Conservation (phyloP, 805 yeast species). For the Cyberlindnera maritima region DNA sequence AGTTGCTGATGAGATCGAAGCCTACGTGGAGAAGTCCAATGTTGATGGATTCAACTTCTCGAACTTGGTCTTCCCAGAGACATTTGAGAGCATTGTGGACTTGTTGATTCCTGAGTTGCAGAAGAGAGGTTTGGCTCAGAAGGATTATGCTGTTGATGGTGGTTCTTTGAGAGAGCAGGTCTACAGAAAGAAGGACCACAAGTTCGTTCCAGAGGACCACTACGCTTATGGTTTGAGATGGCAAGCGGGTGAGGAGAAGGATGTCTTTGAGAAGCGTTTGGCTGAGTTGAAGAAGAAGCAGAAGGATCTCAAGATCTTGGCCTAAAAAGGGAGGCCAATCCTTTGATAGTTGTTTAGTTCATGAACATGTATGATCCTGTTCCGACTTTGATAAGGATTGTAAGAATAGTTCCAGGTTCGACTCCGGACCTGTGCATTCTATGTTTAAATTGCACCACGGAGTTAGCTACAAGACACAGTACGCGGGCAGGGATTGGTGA, state of each 20-base stretch:
- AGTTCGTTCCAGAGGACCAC: constrained; percentile 25
- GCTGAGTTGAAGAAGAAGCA: constrained; percentile 10
- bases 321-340: too few relatives aligned
- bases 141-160: constrained; percentile 28
- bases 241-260: constrained; percentile 29
- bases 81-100: constrained; percentile 41
- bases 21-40: constrained; percentile 38
- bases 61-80: constrained; percentile 38
- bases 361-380: too few relatives aligned
- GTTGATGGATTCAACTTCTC: constrained; percentile 44
- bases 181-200: constrained; percentile 23
- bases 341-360: too few relatives aligned
- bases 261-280: constrained; percentile 28
- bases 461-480: too few relatives aligned
- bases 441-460: too few relatives aligned
- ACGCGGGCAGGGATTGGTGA: too few relatives aligned
- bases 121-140: constrained; percentile 36
- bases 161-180: constrained; percentile 38
- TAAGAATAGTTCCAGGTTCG: too few relatives aligned
- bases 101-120: constrained; percentile 36
- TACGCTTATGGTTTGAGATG: constrained; percentile 24
- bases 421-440: too few relatives aligned
- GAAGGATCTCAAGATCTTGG: constrained; percentile 7
- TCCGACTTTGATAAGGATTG: too few relatives aligned
- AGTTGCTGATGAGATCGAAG: constrained; percentile 41